Conservation (phyloP, 768 basidiomycete genomes). For the Termitomyces sp. region DNA sequence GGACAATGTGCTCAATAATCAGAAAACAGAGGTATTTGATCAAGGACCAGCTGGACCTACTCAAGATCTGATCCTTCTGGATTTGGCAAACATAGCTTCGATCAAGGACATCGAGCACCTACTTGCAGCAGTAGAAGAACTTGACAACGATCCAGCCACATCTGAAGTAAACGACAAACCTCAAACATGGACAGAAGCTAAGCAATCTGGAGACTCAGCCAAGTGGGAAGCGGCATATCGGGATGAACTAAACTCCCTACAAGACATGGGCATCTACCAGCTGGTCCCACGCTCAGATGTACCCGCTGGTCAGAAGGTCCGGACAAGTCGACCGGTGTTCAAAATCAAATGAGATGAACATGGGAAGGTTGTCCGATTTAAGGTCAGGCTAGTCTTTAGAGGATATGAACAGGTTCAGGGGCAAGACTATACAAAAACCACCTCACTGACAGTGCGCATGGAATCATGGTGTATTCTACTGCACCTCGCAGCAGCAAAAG, state of each 20-base stretch:
- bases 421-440: too few relatives aligned
- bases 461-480: too few relatives aligned
- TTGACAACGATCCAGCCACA: not conserved
- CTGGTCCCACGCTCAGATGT: not conserved
- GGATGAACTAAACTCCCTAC: too few relatives aligned
- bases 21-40: not conserved
- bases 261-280: not conserved
- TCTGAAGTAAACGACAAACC: not conserved
- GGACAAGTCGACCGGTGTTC: not conserved
- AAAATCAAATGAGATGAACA: not conserved
- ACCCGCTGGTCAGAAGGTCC: not conserved
- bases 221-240: too few relatives aligned
- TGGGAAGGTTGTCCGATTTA: too few relatives aligned
- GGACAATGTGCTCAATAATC: not conserved
- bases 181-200: not conserved
- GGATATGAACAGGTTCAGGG: too few relatives aligned
- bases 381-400: not conserved
- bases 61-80: not conserved
- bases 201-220: too few relatives aligned
- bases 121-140: not conserved
- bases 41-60: not conserved
- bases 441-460: too few relatives aligned
- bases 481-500: too few relatives aligned
- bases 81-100: not conserved
- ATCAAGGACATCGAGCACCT: not conserved